A percentile compares a stretch with the other conserved stretches of the same genome.
These are phyloP conservation scores for Flaveria linearis DNA, from an alignment of 129 eudicot species.

Conservation along the genomic window DNA sequence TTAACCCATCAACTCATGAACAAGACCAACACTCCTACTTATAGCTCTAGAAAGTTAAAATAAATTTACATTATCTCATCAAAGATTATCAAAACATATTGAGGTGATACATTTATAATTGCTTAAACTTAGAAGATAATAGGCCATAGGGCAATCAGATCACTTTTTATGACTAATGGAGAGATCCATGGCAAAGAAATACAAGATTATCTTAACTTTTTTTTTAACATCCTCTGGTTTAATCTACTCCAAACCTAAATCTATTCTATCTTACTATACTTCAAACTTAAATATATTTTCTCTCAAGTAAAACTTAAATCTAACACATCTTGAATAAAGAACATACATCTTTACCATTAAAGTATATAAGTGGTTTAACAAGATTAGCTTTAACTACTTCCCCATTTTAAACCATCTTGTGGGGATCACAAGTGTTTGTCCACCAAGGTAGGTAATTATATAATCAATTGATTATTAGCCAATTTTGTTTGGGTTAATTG, in stretches of 20 bases:
- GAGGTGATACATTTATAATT: not conserved
- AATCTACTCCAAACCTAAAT: no score
- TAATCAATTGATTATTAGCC: not conserved
- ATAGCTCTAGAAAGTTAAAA: not conserved
- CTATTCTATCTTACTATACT: no score
- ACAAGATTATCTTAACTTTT: not conserved
- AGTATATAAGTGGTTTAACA: no score
- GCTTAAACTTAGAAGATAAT: not conserved
- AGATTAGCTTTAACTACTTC: no score
- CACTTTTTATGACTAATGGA: no score
- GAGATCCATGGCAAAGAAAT: not conserved
- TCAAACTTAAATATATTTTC: no score
- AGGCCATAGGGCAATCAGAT: not conserved
- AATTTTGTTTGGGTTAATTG: conserved; percentile 30
- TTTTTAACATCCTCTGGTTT: no score
- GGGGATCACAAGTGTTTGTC: not conserved
- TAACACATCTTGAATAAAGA: no score
- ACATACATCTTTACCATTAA: no score
- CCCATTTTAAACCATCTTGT: not conserved
- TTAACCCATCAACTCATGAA: not conserved
- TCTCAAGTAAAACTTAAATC: no score
- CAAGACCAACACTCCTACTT: not conserved
- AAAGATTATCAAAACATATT: not conserved
- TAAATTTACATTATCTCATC: not conserved
- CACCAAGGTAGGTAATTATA: conserved; percentile 8